Conservation (phyloP, 441 rosid genomes). For the Brassica hybrid region DNA sequence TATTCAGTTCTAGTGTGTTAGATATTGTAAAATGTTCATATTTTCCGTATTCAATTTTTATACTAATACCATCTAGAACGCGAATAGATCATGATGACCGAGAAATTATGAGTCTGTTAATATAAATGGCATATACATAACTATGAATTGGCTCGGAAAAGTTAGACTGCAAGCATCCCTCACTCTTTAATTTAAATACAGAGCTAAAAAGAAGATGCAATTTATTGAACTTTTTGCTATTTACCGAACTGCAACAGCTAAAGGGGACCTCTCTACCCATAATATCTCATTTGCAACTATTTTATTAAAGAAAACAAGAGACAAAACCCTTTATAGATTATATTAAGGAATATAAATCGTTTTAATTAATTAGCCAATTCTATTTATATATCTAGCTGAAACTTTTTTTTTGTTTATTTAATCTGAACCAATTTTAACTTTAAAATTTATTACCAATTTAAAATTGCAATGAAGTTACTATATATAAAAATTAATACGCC, state of each 20-base stretch:
- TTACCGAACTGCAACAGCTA: constrained; percentile 17
- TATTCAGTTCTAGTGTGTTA: background rate
- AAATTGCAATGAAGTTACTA: too few species aligned
- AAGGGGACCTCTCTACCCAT: constrained; percentile 43
- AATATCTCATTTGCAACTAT: constrained; percentile 15
- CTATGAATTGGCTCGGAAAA: constrained; percentile 19
- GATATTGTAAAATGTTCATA: background rate
- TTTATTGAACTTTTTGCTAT: constrained; percentile 21
- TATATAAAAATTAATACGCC: too few species aligned
- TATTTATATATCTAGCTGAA: too few species aligned
- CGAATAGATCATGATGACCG: background rate
- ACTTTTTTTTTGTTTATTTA: too few species aligned
- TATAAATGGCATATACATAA: background rate
- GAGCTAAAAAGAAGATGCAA: constrained; percentile 16
- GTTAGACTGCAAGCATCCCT: constrained; percentile 15
- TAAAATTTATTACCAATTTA: too few species aligned
- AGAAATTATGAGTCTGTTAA: background rate
- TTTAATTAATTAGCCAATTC: too few species aligned
- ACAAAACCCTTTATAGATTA: background rate
- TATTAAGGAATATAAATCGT: too few species aligned
- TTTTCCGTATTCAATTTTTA: background rate
- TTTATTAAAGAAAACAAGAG: constrained; percentile 7
- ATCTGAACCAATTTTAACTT: too few species aligned
- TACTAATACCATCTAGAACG: background rate
- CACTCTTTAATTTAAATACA: constrained; percentile 39